These are phyloP conservation scores for Mrakia hoshinonis DNA, from an alignment of 768 basidiomycete genomes.

Conservation along the genomic window DNA sequence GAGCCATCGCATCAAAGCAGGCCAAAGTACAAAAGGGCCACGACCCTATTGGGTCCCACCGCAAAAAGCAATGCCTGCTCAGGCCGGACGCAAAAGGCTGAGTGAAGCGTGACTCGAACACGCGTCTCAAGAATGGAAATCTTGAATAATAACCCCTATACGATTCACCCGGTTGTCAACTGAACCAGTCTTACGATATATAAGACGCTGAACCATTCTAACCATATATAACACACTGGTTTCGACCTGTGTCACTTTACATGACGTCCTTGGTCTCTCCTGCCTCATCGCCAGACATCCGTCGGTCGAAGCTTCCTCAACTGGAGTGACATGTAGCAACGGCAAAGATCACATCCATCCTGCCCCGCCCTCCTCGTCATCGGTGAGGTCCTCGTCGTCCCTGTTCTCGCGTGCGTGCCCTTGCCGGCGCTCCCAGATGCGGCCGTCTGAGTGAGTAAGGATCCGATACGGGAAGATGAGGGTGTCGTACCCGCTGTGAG, in stretches of 20 bases:
- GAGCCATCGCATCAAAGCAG: too few relatives aligned
- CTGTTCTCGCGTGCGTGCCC: constrained; percentile 57
- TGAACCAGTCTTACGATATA: background rate
- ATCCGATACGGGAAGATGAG: constrained; percentile 74
- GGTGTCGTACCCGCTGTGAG: constrained; percentile 58
- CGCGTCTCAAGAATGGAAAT: too few relatives aligned
- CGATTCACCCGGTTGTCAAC: background rate
- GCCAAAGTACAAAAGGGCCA: too few relatives aligned
- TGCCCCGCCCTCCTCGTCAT: constrained; percentile 51
- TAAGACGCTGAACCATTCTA: background rate
- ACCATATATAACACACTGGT: too few relatives aligned
- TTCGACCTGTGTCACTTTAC: too few relatives aligned
- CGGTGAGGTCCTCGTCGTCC: constrained; percentile 79
- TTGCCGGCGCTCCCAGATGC: constrained; percentile 61
- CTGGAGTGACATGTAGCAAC: background rate
- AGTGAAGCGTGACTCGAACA: too few relatives aligned
- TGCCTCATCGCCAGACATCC: background rate
- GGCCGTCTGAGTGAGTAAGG: constrained; percentile 75
- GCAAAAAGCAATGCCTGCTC: too few relatives aligned
- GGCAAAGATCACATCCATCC: background rate
- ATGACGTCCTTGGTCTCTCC: background rate
- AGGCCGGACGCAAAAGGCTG: too few relatives aligned
- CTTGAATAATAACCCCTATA: background rate
- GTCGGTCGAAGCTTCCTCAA: too few relatives aligned
- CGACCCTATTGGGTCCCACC: too few relatives aligned